Evolutionary conservation across 176 grass and related monocot species (phyloP).

Genomic region (Avena eriantha): DNA sequence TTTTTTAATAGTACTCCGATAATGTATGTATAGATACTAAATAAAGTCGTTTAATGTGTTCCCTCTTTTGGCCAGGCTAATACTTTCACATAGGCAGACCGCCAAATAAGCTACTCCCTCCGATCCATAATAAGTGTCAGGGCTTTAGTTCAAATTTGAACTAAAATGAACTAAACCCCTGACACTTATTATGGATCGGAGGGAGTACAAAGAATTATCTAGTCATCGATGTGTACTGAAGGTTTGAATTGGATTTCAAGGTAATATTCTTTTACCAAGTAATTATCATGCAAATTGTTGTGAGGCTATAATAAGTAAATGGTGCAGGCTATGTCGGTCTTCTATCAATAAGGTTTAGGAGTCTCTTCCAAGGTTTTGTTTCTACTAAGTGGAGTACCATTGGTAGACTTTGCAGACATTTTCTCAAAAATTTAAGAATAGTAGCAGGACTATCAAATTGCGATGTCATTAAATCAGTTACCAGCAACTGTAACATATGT

Average conservation of each 20-base stretch:
- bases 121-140: no score
- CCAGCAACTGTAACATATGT: neutral
- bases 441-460: constrained; percentile 1
- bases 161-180: no score
- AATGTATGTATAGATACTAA: neutral
- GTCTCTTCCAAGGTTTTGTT: neutral
- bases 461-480: neutral
- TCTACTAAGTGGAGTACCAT: constrained; percentile 2
- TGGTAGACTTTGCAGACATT: constrained; percentile 10
- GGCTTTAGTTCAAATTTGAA: no score
- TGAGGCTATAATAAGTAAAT: neutral
- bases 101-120: neutral
- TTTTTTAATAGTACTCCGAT: neutral
- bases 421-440: constrained; percentile 14
- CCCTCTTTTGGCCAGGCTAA: neutral
- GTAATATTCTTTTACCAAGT: neutral
- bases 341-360: neutral
- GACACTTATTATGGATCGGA: no score
- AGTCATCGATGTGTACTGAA: neutral
- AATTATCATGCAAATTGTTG: neutral
- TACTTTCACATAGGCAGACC: constrained; percentile 3
- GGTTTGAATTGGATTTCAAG: neutral
- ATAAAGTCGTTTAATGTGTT: neutral
- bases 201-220: neutral
- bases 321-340: neutral